Percentiles rank a stretch among this genome's conserved stretches.
phyloP scores from a whole-genome alignment of 371 early-diverging fungal species.

The Dinochytrium kinnereticum region DNA sequence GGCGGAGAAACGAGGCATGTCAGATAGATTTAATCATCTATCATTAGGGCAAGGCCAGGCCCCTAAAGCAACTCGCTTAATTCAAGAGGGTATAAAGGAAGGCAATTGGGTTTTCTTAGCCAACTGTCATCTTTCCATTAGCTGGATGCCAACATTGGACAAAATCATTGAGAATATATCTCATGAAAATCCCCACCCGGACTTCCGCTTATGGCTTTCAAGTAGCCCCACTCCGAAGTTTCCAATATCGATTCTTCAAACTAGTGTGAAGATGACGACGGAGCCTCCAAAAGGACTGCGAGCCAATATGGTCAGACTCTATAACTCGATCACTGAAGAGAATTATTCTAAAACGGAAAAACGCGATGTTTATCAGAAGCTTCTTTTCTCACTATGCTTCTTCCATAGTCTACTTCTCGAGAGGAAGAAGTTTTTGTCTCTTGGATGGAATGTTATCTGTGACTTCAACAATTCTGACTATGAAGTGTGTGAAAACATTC shows the following conservation, averaged over 20 bases:
- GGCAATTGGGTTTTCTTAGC: slow-evolving; percentile 65
- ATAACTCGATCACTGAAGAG: slow-evolving; percentile 49
- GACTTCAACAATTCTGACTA: slow-evolving; percentile 66
- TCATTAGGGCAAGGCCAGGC: slow-evolving; percentile 64
- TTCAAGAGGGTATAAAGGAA: slow-evolving; percentile 55
- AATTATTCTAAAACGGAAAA: slow-evolving; percentile 46
- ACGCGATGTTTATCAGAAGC: slow-evolving; percentile 50
- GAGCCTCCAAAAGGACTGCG: slow-evolving; percentile 64
- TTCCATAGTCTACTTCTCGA: slow-evolving; percentile 59
- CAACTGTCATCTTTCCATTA: slow-evolving; percentile 62
- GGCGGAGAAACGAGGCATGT: slow-evolving; percentile 56
- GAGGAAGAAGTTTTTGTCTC: slow-evolving; percentile 57
- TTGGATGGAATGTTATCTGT: slow-evolving; percentile 64
- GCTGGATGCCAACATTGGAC: slow-evolving; percentile 61
- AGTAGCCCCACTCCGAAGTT: slow-evolving; percentile 58
- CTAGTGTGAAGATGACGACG: slow-evolving; percentile 63
- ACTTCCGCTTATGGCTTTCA: slow-evolving; percentile 63
- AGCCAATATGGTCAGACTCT: slow-evolving; percentile 54
- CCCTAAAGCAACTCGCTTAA: slow-evolving; percentile 55
- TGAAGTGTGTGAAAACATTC: slow-evolving; percentile 57
- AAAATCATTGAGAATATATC: slow-evolving; percentile 59
- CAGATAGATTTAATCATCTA: slow-evolving; percentile 52
- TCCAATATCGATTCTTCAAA: slow-evolving; percentile 60
- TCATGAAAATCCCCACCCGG: slow-evolving; percentile 50
- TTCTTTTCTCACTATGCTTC: slow-evolving; percentile 57